Evolutionary conservation across 352 stramenopile species (phyloP), one percentile per base, ranked within the genome.

Genomic region (Phytophthora vignae): DNA sequence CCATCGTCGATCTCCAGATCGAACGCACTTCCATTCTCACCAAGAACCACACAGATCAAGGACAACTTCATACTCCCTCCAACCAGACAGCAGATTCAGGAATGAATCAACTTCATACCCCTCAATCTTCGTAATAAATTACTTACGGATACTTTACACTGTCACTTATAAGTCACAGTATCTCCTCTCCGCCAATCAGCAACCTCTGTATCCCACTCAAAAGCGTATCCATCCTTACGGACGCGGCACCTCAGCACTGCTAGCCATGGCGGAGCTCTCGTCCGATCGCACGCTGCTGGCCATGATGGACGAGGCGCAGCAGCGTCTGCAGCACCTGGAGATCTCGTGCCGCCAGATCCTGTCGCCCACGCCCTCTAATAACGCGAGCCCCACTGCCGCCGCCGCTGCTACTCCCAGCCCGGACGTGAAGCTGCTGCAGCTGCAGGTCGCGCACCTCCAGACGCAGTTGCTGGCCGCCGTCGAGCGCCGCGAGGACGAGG

Each of bases 401-500:
- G 76, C 27, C 69, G 22, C 22, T 25, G 22, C 22, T 25, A 25
- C 22, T 25, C 69, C 33, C 38, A 10, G 40, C 14, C 10, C 33
- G 9, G 63, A 72, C 82, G 46, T 57, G 8, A 66, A 64, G 53
- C 36, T 72, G 7, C 61, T 92, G 70, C 77, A 87, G 69, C 48
- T 89, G 5, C 82, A 93, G 38, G 68, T 92, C 1, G 65, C 65
- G 27, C 73, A 84, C 6, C 83, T 93, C 36, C 77, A 83, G 50
- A 17, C 48, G 38, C 81, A 79, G 36, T 61, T 93, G n/a, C 60
- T 81, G 29, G 64, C 71, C 6, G 48, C 81, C n/a, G 69, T 96
- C 42, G 63, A 78, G 46, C 60, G 65, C 14, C 66, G 83, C 38
- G 78, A 98, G 79, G 75, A 96, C n/a, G 70, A 90, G 6, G 85